Percentiles rank a stretch among this genome's conserved stretches.
These are phyloP conservation scores for Ilyonectria mors-panacis DNA, from an alignment of 2,329 filamentous ascomycete genomes.

Conservation along the genomic window DNA sequence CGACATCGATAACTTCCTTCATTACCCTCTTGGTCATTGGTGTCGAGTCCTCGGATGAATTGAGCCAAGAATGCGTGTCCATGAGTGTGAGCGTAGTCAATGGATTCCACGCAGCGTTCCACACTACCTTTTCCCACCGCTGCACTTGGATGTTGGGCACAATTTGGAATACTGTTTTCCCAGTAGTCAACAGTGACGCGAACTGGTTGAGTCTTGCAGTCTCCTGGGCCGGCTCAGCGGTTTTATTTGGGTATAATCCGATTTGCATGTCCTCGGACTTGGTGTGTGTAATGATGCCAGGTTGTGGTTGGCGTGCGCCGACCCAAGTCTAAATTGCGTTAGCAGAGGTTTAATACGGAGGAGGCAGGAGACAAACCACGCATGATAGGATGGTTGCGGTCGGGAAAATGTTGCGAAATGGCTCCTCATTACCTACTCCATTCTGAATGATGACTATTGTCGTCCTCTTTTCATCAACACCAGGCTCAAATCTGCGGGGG, in stretches of 20 bases:
- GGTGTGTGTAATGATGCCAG: slow-evolving; percentile 65
- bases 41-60: slow-evolving; percentile 60
- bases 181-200: slow-evolving; percentile 55
- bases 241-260: slow-evolving; percentile 63
- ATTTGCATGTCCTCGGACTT: slow-evolving; percentile 69
- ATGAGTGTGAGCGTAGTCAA: slow-evolving; percentile 69
- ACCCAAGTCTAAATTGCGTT: slow-evolving; percentile 61
- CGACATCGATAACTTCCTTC: slow-evolving; percentile 69
- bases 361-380: slow-evolving; percentile 59
- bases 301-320: slow-evolving; percentile 64
- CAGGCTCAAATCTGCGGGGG: slow-evolving; percentile 46
- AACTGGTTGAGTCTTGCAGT: slow-evolving; percentile 58
- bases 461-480: slow-evolving; percentile 58
- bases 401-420: slow-evolving; percentile 65
- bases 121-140: slow-evolving; percentile 73
- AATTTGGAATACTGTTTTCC: slow-evolving; percentile 62
- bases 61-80: slow-evolving; percentile 67
- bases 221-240: slow-evolving; percentile 50
- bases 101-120: slow-evolving; percentile 75
- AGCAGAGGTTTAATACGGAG: neutral
- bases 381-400: slow-evolving; percentile 67
- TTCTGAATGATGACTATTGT: slow-evolving; percentile 74
- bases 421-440: slow-evolving; percentile 72
- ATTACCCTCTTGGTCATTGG: slow-evolving; percentile 66
- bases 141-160: slow-evolving; percentile 69